Evolutionary conservation across 352 stramenopile genomes (phyloP).

Genomic region (Stephanocyclus meneghinianus): DNA sequence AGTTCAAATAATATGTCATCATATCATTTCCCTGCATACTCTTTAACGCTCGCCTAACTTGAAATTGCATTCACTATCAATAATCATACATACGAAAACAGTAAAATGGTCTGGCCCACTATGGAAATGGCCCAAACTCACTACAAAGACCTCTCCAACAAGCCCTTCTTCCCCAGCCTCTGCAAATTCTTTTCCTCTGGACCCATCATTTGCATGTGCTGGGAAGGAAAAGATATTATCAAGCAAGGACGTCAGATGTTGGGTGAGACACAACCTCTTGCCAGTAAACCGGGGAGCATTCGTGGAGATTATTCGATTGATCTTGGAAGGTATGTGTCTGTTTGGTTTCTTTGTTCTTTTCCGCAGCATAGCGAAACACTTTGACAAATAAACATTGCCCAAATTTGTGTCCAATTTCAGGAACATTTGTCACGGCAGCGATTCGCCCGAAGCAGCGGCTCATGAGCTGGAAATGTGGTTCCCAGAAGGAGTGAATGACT

Average conservation of each 20-base stretch:
- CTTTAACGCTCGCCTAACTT: constrained; percentile 73
- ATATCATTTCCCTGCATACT: neutral
- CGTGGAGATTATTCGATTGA: constrained; percentile 89
- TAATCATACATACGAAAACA: neutral
- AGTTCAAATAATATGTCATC: neutral
- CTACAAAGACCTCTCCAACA: constrained; percentile 91
- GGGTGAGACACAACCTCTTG: constrained; percentile 92
- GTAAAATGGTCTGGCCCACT: constrained; percentile 91
- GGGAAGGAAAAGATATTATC: constrained; percentile 84
- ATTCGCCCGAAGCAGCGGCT: constrained; percentile 89
- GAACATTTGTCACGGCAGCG: constrained; percentile 92
- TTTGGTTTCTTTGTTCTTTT: neutral
- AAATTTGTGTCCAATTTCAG: constrained; percentile 16
- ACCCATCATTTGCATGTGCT: constrained; percentile 93
- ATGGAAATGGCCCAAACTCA: constrained; percentile 89
- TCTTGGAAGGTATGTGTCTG: constrained; percentile 55
- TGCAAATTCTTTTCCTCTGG: constrained; percentile 87
- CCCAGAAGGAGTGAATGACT: constrained; percentile 90
- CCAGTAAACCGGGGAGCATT: constrained; percentile 90
- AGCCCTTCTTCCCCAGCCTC: constrained; percentile 88
- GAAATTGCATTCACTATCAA: neutral
- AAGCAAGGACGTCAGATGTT: constrained; percentile 93
- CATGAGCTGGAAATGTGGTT: constrained; percentile 88
- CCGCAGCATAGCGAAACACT: neutral
- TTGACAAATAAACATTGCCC: constrained; percentile 54